phyloP scores from a whole-genome alignment of 306 rosid genomes.

The Vachellia collinsii region DNA sequence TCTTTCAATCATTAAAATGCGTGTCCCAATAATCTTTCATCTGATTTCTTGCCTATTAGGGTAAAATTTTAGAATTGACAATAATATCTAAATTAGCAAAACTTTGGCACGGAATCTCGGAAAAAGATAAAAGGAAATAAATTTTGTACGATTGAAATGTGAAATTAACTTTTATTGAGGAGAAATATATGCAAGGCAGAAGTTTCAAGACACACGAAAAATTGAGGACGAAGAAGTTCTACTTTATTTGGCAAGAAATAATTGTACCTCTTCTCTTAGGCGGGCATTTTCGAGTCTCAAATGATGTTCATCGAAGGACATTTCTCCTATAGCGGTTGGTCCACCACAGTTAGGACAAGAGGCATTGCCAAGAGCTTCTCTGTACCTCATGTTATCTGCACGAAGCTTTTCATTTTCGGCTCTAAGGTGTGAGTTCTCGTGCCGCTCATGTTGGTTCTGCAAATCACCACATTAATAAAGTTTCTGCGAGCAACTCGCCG shows the following conservation, averaged over 20 bases:
- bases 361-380: slow-evolving; percentile 94
- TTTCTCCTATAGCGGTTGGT: slow-evolving; percentile 93
- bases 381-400: slow-evolving; percentile 89
- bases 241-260: neutral
- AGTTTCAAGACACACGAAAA: neutral
- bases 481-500: neutral
- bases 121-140: neutral
- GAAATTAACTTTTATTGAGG: neutral
- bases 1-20: neutral
- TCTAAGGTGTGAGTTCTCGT: slow-evolving; percentile 77
- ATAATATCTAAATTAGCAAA: neutral
- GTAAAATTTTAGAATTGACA: neutral
- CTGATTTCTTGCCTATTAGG: neutral
- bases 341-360: slow-evolving; percentile 99
- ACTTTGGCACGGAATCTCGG: neutral
- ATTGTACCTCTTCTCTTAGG: slow-evolving; percentile 86
- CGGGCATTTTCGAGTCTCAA: slow-evolving; percentile 90
- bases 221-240: neutral
- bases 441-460: slow-evolving; percentile 91
- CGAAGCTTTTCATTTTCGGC: slow-evolving; percentile 88
- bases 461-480: neutral
- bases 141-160: neutral
- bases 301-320: slow-evolving; percentile 98
- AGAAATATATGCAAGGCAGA: neutral
- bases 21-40: neutral